Conservation (phyloP, 306 rosid genomes). For the Hippophae rhamnoides region DNA sequence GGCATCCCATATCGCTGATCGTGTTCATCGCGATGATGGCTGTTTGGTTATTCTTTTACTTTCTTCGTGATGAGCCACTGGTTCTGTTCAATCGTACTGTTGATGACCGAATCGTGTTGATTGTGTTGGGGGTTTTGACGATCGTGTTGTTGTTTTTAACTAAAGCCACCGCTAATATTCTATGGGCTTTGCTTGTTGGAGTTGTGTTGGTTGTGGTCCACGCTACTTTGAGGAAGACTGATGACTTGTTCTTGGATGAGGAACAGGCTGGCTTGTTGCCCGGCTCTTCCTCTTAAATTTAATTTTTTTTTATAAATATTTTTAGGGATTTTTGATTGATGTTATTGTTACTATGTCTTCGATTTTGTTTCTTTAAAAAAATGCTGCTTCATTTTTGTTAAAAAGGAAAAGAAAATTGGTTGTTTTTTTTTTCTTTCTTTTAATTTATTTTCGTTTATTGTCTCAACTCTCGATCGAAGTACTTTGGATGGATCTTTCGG, state of each 20-base stretch:
- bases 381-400: no score
- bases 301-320: neutral
- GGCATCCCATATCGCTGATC: constrained; percentile 84
- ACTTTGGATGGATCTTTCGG: no score
- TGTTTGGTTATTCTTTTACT: constrained; percentile 75
- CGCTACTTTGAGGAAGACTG: constrained; percentile 48
- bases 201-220: constrained; percentile 32
- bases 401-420: constrained; percentile 7
- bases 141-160: constrained; percentile 55
- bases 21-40: constrained; percentile 48
- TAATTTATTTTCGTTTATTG: no score
- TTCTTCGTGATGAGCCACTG: constrained; percentile 81
- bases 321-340: neutral
- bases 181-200: constrained; percentile 37
- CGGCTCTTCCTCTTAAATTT: neutral
- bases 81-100: constrained; percentile 31
- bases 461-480: no score
- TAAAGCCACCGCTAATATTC: constrained; percentile 44
- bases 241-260: constrained; percentile 50
- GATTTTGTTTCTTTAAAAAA: neutral
- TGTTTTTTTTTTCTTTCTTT: neutral
- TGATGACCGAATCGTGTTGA: constrained; percentile 57
- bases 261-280: constrained; percentile 34
- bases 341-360: neutral
- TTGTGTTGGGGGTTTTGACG: constrained; percentile 43